A percentile compares a stretch with the other conserved stretches of the same genome.
Conservation (phyloP, 257 asterid species). For the Nemophila menziesii region DNA sequence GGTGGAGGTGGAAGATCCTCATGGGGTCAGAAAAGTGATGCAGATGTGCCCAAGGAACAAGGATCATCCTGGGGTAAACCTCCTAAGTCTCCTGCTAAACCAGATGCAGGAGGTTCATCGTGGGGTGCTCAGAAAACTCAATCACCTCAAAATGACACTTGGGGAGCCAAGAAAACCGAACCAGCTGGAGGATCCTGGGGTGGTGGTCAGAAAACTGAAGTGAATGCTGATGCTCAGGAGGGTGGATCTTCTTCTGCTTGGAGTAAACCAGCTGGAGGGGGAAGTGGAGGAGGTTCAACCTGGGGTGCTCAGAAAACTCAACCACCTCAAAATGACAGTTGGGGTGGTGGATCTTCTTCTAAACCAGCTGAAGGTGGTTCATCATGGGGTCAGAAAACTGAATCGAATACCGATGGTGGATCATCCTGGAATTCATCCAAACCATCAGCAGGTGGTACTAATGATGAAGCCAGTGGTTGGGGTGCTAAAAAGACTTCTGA, state of each 20-base stretch:
- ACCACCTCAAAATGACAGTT: slow-evolving; percentile 6
- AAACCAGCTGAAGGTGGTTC: slow-evolving; percentile 7
- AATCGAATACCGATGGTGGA: slow-evolving; percentile 20
- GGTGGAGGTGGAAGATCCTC: slow-evolving; percentile 5
- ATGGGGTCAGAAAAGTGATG: slow-evolving; percentile 19
- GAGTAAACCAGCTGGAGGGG: slow-evolving; percentile 13
- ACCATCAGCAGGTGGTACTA: slow-evolving; percentile 24
- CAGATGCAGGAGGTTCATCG: slow-evolving; percentile 7
- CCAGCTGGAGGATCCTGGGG: neutral
- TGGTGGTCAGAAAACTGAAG: no score
- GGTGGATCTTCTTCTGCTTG: slow-evolving; percentile 16
- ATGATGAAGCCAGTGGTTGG: slow-evolving; percentile 17
- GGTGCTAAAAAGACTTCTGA: slow-evolving; percentile 17
- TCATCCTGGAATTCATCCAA: slow-evolving; percentile 8
- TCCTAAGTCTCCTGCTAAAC: no score
- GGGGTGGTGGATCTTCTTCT: slow-evolving; percentile 18
- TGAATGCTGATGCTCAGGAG: slow-evolving; percentile 14
- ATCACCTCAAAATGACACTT: slow-evolving; percentile 3
- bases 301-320: slow-evolving; percentile 22
- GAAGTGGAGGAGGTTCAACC: no score
- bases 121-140: slow-evolving; percentile 21
- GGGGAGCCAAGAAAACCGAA: no score
- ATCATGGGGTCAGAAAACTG: slow-evolving; percentile 17
- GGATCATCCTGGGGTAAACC: slow-evolving; percentile 11
- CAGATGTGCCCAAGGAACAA: slow-evolving; percentile 21